A percentile compares a stretch with the other conserved stretches of the same genome.
Conservation (phyloP, 1,284 basidiomycete species). For the Gomphus sp. region DNA sequence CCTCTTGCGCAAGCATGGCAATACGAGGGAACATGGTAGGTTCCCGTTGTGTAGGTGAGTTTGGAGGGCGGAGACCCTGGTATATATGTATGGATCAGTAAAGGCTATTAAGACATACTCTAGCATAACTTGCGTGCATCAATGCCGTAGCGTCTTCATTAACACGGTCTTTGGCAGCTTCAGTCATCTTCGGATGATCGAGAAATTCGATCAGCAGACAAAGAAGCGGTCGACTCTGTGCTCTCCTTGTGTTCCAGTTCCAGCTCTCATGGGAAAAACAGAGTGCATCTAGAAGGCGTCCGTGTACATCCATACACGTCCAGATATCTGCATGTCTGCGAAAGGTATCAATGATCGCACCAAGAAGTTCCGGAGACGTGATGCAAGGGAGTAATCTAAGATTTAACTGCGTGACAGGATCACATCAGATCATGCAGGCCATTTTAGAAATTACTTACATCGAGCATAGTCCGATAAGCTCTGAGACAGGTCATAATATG, state of each 20-base stretch:
- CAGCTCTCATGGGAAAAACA: slow-evolving; percentile 51
- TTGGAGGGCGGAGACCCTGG: slow-evolving; percentile 5
- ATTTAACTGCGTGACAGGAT: slow-evolving; percentile 39
- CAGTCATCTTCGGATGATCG: slow-evolving; percentile 42
- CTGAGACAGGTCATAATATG: slow-evolving; percentile 51
- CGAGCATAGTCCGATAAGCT: slow-evolving; percentile 58
- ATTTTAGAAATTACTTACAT: slow-evolving; percentile 34
- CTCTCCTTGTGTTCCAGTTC: slow-evolving; percentile 41
- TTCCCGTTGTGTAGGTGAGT: slow-evolving; percentile 7
- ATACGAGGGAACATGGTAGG: slow-evolving; percentile 13
- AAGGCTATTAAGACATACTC: not conserved
- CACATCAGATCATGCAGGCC: not conserved
- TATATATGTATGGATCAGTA: not conserved
- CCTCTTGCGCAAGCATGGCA: slow-evolving; percentile 51
- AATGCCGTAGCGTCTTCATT: slow-evolving; percentile 48
- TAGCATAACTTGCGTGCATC: slow-evolving; percentile 39
- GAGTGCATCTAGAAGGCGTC: slow-evolving; percentile 46
- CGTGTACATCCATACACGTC: slow-evolving; percentile 63
- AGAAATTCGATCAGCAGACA: slow-evolving; percentile 57
- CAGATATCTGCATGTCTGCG: slow-evolving; percentile 61
- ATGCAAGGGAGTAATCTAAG: slow-evolving; percentile 45
- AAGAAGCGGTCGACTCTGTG: slow-evolving; percentile 53
- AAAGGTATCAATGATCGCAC: slow-evolving; percentile 54
- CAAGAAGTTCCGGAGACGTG: slow-evolving; percentile 40
- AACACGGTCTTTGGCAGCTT: slow-evolving; percentile 46